Percentiles rank a stretch among this genome's conserved stretches.
These are phyloP conservation scores for Yamadazyma insecticola DNA, from an alignment of 805 yeast species.

Conservation along the genomic window DNA sequence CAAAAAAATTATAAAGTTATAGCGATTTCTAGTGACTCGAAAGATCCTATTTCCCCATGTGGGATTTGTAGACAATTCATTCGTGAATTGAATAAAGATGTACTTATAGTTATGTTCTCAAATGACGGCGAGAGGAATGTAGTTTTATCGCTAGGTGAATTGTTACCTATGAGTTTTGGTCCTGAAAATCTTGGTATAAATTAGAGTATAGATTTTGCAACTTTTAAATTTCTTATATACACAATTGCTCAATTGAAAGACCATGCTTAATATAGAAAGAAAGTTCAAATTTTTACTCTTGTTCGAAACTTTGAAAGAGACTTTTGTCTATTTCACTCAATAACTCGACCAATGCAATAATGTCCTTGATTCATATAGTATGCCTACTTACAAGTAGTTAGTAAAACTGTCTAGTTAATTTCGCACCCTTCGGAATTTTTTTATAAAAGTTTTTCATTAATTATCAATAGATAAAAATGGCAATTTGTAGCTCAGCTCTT, in stretches of 20 bases:
- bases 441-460: no score
- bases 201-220: no score
- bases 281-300: no score
- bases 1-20: conserved; percentile 6
- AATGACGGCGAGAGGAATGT: conserved; percentile 40
- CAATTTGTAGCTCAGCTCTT: conserved; percentile 66
- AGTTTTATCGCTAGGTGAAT: conserved; percentile 47
- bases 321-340: no score
- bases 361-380: no score
- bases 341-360: no score
- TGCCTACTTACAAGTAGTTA: no score
- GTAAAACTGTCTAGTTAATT: background rate
- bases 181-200: conserved; percentile 76
- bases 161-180: conserved; percentile 83
- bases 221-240: no score
- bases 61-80: conserved; percentile 92
- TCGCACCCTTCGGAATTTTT: no score
- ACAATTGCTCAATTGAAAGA: no score
- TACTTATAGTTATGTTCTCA: conserved; percentile 69
- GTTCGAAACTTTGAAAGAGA: no score
- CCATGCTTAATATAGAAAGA: no score
- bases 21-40: conserved; percentile 9
- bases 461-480: conserved; percentile 8
- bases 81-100: conserved; percentile 64
- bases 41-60: conserved; percentile 72